Evolutionary conservation across 2,329 filamentous ascomycete species (phyloP), one percentile per base, ranked within the genome.

Genomic region (Scytalidium lignicola): DNA sequence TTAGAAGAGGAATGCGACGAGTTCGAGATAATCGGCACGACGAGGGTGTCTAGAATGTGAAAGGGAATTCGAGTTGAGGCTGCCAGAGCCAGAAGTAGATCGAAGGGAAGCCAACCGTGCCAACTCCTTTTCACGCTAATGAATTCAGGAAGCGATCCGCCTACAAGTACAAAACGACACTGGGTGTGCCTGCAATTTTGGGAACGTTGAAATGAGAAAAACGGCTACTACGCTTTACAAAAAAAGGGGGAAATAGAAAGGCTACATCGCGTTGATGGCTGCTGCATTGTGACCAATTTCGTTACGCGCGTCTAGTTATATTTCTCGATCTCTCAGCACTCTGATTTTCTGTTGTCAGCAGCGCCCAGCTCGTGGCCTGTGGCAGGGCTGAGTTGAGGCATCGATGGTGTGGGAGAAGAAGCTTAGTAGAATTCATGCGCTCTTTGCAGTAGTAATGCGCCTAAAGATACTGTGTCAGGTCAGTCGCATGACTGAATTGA

Each of bases 31-130:
- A 21, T 23, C 13, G 18, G 44, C 43, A 37, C 23, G 41, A 28
- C 47, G 48, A 22, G 21, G 47, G 20, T 47, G 45, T 50, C 41
- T 41, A 28, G 32, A 28, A 41, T 41, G 44, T 32, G 19, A 47
- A 47, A 26, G 37, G 37, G 39, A 41, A 43, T 29, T 50, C 44
- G 46, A 51, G 50, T 47, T 51, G 55, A 58, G 50, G 59, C 56
- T 55, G 49, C 46, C 41, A 41, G 45, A 40, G 42, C 40, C 43
- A 44, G 49, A 59, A 57, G 55, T 52, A 46, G 56, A 59, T 58
- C 44, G 54, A 60, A 58, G 48, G 47, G 54, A 40, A 44, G 42
- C 17, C 42, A 17, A 29, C 10, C 42, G 17, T 37, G 32, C 32
- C 32, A 37, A 37, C 12, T 37, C 12, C 10, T 37, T 37, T 20